Percentiles rank a stretch among this genome's conserved stretches.
These are phyloP conservation scores for Aspergillus proliferans DNA, from an alignment of 2,329 filamentous ascomycete genomes.

Conservation along the genomic window DNA sequence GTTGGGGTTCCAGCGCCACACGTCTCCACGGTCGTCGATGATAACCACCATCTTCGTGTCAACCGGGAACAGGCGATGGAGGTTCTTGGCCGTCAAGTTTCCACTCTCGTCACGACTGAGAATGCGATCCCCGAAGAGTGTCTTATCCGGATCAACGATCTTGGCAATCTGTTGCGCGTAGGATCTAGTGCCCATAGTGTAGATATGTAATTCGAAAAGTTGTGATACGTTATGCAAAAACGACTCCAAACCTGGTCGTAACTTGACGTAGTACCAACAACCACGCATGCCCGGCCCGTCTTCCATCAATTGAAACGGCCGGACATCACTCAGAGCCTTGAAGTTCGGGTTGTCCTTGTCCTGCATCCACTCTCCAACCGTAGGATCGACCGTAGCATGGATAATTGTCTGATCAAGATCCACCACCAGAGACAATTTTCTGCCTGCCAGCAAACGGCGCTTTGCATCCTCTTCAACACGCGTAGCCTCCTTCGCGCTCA, in stretches of 20 bases:
- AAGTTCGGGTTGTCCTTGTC: conserved; percentile 87
- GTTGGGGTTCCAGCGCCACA: conserved; percentile 90
- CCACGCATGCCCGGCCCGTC: conserved; percentile 68
- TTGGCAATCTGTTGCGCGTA: conserved; percentile 88
- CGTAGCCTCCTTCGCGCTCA: conserved; percentile 74
- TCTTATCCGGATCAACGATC: conserved; percentile 84
- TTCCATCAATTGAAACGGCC: conserved; percentile 80
- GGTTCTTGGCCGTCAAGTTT: conserved; percentile 80
- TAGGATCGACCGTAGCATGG: conserved; percentile 94
- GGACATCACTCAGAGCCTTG: conserved; percentile 80
- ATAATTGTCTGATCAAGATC: conserved; percentile 98
- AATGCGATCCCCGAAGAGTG: conserved; percentile 87
- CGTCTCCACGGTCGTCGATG: conserved; percentile 93
- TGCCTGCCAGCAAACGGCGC: conserved; percentile 67
- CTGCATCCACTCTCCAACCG: conserved; percentile 89
- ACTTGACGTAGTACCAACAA: conserved; percentile 98
- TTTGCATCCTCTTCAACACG: conserved; percentile 82
- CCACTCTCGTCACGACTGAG: conserved; percentile 96
- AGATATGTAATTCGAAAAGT: conserved; percentile 92
- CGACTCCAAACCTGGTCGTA: conserved; percentile 75
- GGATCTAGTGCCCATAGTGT: conserved; percentile 98
- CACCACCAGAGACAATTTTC: conserved; percentile 88
- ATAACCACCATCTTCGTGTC: conserved; percentile 99
- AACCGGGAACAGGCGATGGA: conserved; percentile 87
- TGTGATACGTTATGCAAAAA: conserved; percentile 74